phyloP scores from a whole-genome alignment of 257 asterid species.

The Scutellaria galericulata region DNA sequence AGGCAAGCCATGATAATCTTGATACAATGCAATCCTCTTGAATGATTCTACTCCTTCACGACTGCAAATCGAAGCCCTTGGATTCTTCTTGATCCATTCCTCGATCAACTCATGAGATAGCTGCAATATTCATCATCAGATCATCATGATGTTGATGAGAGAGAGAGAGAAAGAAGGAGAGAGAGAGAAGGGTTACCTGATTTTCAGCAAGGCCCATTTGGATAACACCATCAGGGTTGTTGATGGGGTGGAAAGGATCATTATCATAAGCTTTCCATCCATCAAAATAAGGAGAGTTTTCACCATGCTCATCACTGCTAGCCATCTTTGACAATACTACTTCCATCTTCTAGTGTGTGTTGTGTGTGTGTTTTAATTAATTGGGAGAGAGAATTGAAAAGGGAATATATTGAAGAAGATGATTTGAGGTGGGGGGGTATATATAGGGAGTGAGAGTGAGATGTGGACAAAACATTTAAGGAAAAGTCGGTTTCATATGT shows the following conservation, averaged over 20 bases:
- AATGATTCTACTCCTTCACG: conserved; percentile 61
- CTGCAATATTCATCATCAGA: conserved; percentile 42
- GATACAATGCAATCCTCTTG: conserved; percentile 61
- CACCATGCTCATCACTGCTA: conserved; percentile 69
- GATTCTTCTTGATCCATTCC: conserved; percentile 70
- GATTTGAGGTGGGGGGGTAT: conserved; percentile 29
- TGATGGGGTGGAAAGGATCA: conserved; percentile 70
- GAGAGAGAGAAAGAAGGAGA: not conserved
- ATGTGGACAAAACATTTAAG: conserved; percentile 20
- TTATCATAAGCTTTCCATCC: conserved; percentile 89
- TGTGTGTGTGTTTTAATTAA: not conserved
- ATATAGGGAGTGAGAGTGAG: conserved; percentile 38
- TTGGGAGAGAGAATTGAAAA: not conserved
- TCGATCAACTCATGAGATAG: conserved; percentile 58
- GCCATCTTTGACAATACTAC: conserved; percentile 64
- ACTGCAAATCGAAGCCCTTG: conserved; percentile 71
- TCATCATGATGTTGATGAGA: not conserved
- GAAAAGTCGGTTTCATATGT: conserved; percentile 56
- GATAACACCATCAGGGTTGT: conserved; percentile 75
- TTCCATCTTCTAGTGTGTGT: conserved; percentile 39
- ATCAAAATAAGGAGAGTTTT: conserved; percentile 81
- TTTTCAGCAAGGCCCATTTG: conserved; percentile 97
- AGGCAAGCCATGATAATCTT: conserved; percentile 87
- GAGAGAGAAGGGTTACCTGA: conserved; percentile 45
- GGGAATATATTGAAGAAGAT: not conserved